Evolutionary conservation across 495 filamentous ascomycete species (phyloP), one percentile per base, ranked within the genome.

Genomic region (Ascobolus immersus): DNA sequence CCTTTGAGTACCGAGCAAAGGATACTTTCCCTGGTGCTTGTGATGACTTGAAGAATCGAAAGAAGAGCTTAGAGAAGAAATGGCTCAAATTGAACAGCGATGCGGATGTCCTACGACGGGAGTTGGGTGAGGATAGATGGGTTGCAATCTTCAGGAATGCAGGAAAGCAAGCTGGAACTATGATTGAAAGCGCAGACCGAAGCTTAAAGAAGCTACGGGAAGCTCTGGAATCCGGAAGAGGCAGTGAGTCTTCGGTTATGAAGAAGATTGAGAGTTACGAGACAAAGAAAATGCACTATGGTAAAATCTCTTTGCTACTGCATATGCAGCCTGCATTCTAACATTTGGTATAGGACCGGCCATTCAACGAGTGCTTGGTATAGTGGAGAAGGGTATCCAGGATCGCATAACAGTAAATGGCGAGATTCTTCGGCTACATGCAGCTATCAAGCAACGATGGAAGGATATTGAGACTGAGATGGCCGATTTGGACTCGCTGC

Each of bases 101-200:
- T 45, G 81, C 84, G 2, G 79, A 94, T 43, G 65, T 73, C 19
- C 52, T 96, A 24, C 62, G 78, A 34, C 72, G 73, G 47, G 86
- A 94, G 48, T 62, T 96, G 11, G 78, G 77, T 13, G 86, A 96
- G 47, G 86, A 96, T 44, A 68, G 78, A 18, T 96, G 86, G 86
- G 72, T 96, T 31, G 57, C 86, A 26, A 77, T 92, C 4, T 96
- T 96, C 55, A 65, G 86, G 37, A 78, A 80, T 40, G 84, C 86
- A n/a, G 80, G 78, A 11, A 64, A 71, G 27, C 80, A 93, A 53
- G 82, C 81, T 10, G 69, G 84, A 38, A 84, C 89, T 51, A 81
- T 96, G 77, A 79, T 76, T 43, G 78, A 89, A 37, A 90, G 79
- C 2, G 74, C 94, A 3, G 76, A 81, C 41, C 64, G 81, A 35